These are phyloP conservation scores for Leccinum aurantiacum DNA, from an alignment of 768 basidiomycete species.

Conservation along the genomic window DNA sequence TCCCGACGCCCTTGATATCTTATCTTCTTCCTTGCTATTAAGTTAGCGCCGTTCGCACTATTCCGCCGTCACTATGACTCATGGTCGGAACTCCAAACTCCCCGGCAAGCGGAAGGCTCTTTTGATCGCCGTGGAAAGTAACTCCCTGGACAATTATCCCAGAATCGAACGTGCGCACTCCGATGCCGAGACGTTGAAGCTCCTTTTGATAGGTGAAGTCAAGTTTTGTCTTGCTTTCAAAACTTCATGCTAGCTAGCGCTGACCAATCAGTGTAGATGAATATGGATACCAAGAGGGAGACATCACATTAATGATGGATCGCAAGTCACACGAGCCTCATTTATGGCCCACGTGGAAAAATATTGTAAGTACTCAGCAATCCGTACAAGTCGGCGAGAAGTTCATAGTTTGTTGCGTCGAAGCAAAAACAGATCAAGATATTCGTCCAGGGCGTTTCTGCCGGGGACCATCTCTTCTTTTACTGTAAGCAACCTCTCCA, in stretches of 20 bases:
- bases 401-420: not conserved
- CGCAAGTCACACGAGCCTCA: constrained; percentile 16
- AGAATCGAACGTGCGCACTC: constrained; percentile 14
- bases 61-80: constrained; percentile 7
- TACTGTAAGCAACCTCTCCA: constrained; percentile 42
- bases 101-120: constrained; percentile 18
- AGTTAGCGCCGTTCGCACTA: not conserved
- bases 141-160: not conserved
- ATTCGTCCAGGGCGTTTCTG: constrained; percentile 42
- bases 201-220: constrained; percentile 26
- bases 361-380: constrained; percentile 40
- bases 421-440: constrained; percentile 44
- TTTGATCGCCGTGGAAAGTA: constrained; percentile 23
- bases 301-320: constrained; percentile 49
- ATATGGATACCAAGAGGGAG: constrained; percentile 38
- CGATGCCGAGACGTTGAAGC: constrained; percentile 16
- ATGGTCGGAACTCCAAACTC: not conserved
- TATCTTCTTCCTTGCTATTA: constrained; percentile 4
- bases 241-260: too few relatives aligned
- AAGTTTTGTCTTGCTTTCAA: not conserved
- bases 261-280: constrained; percentile 15
- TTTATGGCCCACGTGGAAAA: constrained; percentile 41
- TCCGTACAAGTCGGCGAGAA: not conserved
- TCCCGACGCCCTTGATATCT: constrained; percentile 6
- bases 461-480: constrained; percentile 56